These are phyloP conservation scores for Ustilago vetiveriae DNA, from an alignment of 1,284 basidiomycete genomes.

Conservation along the genomic window DNA sequence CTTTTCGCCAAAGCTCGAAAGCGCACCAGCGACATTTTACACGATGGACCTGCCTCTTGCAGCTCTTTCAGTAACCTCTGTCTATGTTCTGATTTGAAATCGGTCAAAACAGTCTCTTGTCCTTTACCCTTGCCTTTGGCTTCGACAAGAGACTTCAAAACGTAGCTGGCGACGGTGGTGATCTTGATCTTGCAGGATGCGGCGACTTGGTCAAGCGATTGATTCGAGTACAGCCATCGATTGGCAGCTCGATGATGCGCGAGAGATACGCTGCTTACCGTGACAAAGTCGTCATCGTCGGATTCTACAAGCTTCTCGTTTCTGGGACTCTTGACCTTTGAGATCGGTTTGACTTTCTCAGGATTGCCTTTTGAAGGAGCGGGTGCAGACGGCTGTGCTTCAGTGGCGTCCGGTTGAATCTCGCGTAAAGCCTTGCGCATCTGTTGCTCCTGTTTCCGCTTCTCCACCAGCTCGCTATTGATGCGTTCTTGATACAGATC, in stretches of 20 bases:
- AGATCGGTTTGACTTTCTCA: too few relatives aligned
- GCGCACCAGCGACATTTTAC: neutral
- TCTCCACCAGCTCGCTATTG: neutral
- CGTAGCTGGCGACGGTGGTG: slow-evolving; percentile 23
- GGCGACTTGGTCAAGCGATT: slow-evolving; percentile 18
- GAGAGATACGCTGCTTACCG: slow-evolving; percentile 11
- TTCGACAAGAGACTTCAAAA: slow-evolving; percentile 18
- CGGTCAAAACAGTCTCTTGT: slow-evolving; percentile 5
- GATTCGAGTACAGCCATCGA: slow-evolving; percentile 24
- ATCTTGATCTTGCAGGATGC: slow-evolving; percentile 19
- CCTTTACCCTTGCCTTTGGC: slow-evolving; percentile 1
- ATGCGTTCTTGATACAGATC: slow-evolving; percentile 23
- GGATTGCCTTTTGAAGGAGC: too few relatives aligned
- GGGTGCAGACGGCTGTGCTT: too few relatives aligned
- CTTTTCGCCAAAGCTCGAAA: slow-evolving; percentile 12
- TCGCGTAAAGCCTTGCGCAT: slow-evolving; percentile 15
- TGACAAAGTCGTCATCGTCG: slow-evolving; percentile 19
- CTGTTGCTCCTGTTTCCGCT: slow-evolving; percentile 4
- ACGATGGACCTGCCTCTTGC: neutral
- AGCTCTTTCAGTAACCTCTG: slow-evolving; percentile 11
- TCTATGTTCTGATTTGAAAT: slow-evolving; percentile 7
- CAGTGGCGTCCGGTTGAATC: slow-evolving; percentile 9
- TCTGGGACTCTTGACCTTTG: neutral
- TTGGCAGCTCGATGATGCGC: slow-evolving; percentile 34
- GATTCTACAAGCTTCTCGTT: neutral